These are phyloP conservation scores for Aureobasidium leucospermi DNA, from an alignment of 2,329 filamentous ascomycete genomes.

Conservation along the genomic window DNA sequence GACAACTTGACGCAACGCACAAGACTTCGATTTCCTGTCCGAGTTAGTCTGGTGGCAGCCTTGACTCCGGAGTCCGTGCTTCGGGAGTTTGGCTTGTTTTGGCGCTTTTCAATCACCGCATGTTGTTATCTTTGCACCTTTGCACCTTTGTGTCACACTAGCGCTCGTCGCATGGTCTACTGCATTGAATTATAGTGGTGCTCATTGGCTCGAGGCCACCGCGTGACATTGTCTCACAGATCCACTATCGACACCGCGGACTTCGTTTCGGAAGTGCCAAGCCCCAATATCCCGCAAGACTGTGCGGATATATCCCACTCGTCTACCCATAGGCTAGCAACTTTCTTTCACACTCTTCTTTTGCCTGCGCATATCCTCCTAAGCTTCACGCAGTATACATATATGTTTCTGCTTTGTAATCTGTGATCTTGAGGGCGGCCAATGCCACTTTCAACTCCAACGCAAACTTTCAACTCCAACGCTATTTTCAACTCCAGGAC, in stretches of 20 bases:
- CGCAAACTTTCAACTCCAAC: too few species aligned
- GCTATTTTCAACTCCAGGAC: not conserved
- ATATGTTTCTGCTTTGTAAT: not conserved
- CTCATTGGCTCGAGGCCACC: not conserved
- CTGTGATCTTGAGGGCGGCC: not conserved
- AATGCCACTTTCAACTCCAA: not conserved
- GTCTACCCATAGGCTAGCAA: not conserved
- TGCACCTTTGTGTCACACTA: too few species aligned
- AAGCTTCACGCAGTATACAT: not conserved
- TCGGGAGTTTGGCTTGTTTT: too few species aligned
- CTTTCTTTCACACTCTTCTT: conserved; percentile 7
- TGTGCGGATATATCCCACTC: not conserved
- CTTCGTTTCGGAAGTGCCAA: conserved; percentile 3
- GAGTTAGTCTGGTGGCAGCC: too few species aligned
- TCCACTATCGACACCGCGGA: not conserved
- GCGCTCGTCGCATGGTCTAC: too few species aligned
- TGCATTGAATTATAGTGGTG: too few species aligned
- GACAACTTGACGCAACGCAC: too few species aligned
- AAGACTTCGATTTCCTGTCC: too few species aligned
- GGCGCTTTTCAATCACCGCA: too few species aligned
- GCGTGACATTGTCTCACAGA: not conserved
- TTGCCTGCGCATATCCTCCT: conserved; percentile 1
- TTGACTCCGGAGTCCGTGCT: too few species aligned
- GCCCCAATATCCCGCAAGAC: conserved; percentile 8
- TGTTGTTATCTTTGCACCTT: too few species aligned